phyloP scores from a whole-genome alignment of 768 basidiomycete genomes.

The Serendipita sp. region DNA sequence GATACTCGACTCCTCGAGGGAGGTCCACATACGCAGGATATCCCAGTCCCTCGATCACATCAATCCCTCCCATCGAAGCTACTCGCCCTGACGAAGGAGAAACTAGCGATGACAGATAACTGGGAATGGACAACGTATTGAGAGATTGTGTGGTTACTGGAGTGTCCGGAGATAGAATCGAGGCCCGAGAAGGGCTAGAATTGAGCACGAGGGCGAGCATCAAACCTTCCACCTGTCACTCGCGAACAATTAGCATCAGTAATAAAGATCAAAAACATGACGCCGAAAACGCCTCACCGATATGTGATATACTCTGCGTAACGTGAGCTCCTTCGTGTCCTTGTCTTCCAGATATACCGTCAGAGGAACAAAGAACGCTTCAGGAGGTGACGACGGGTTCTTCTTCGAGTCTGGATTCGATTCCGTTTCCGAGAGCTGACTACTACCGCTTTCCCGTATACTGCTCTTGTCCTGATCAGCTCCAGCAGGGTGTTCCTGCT shows the following conservation, averaged over 20 bases:
- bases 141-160: neutral
- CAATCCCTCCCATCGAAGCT: neutral
- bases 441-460: too few relatives aligned
- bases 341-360: neutral
- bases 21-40: conserved; percentile 5
- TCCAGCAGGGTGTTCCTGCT: too few relatives aligned
- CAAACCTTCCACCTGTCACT: neutral
- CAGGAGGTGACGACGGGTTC: neutral
- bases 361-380: conserved; percentile 4
- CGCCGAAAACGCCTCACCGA: neutral
- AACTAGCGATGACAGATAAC: neutral
- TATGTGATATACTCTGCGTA: conserved; percentile 2
- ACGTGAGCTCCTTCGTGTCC: neutral
- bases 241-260: neutral
- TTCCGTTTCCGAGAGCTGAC: too few relatives aligned
- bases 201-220: neutral
- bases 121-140: too few relatives aligned
- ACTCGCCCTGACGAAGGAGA: neutral
- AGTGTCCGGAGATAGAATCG: neutral
- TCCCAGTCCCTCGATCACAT: neutral
- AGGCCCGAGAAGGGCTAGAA: neutral
- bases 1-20: neutral
- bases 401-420: too few relatives aligned
- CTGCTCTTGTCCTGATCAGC: too few relatives aligned
- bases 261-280: neutral